phyloP scores from a whole-genome alignment of 495 filamentous ascomycete genomes.

The Trichodelitschia bisporula region DNA sequence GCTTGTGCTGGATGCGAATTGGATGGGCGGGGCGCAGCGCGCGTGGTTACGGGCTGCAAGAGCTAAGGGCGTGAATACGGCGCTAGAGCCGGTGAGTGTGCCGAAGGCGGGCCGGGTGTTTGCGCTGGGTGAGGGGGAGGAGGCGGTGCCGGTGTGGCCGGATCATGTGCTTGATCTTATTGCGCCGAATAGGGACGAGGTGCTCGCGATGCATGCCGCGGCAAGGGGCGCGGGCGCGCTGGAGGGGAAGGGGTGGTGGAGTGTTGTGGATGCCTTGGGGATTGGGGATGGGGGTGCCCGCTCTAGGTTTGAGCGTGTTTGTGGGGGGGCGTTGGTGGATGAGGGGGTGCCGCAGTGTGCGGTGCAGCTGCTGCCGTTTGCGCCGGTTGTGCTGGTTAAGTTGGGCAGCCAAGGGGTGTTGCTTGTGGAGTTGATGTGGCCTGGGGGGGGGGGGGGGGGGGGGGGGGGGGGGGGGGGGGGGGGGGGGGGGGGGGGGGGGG shows the following conservation, averaged over 20 bases:
- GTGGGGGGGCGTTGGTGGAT: constrained; percentile 33
- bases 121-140: constrained; percentile 1
- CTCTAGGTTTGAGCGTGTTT: not conserved
- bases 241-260: constrained; percentile 49
- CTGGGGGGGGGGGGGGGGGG: constrained; percentile 40
- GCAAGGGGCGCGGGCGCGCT: constrained; percentile 40
- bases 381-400: constrained; percentile 66
- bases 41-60: constrained; percentile 36
- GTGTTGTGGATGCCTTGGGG: constrained; percentile 47
- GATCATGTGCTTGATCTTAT: constrained; percentile 36
- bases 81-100: constrained; percentile 77
- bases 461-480: constrained; percentile 26
- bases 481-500: constrained; percentile 37
- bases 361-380: constrained; percentile 68
- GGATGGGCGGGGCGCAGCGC: constrained; percentile 33
- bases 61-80: constrained; percentile 27
- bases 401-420: constrained; percentile 60
- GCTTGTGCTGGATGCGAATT: constrained; percentile 68
- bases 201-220: constrained; percentile 44
- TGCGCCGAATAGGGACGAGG: constrained; percentile 64
- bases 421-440: constrained; percentile 39
- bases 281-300: constrained; percentile 21
- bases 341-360: constrained; percentile 58
- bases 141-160: constrained; percentile 28
- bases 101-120: constrained; percentile 55